Percentiles rank a stretch among this genome's conserved stretches.
Evolutionary conservation across 306 rosid species (phyloP).

Genomic region (Erythrophleum fordii): DNA sequence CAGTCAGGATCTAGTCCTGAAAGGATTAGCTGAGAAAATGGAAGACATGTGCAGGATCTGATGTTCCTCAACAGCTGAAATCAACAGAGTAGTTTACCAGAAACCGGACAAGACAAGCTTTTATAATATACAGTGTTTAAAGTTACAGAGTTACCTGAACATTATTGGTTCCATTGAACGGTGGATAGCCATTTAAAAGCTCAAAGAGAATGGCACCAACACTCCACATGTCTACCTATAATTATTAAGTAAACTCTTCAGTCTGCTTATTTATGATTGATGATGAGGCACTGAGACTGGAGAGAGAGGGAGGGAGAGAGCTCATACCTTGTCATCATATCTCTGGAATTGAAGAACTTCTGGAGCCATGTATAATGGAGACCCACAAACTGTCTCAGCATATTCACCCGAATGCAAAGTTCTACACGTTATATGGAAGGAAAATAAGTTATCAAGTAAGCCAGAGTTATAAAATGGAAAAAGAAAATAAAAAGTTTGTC

Average conservation of each 20-base stretch:
- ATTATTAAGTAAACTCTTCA: slow-evolving; percentile 24
- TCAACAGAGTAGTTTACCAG: slow-evolving; percentile 13
- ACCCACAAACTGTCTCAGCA: slow-evolving; percentile 67
- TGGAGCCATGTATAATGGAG: slow-evolving; percentile 72
- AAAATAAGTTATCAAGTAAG: slow-evolving; percentile 18
- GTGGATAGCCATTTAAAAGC: slow-evolving; percentile 73
- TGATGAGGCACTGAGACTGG: not conserved
- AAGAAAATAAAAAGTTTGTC: not conserved
- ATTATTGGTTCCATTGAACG: slow-evolving; percentile 63
- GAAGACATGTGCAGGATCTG: slow-evolving; percentile 54
- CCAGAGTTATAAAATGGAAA: not conserved
- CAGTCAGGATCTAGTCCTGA: slow-evolving; percentile 54
- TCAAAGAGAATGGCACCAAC: slow-evolving; percentile 72
- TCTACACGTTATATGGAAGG: slow-evolving; percentile 37
- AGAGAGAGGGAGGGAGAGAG: not conserved
- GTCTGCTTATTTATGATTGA: not conserved
- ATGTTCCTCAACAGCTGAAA: slow-evolving; percentile 63
- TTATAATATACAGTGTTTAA: not conserved
- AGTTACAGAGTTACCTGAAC: slow-evolving; percentile 55
- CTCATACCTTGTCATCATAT: slow-evolving; percentile 60
- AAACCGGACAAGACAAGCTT: not conserved
- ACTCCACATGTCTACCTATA: slow-evolving; percentile 78
- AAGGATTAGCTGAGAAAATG: slow-evolving; percentile 55
- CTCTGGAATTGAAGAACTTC: slow-evolving; percentile 68
- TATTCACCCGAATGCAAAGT: slow-evolving; percentile 47